A percentile compares a stretch with the other conserved stretches of the same genome.
Conservation (phyloP, 177 flowering plant species). For the Vitis hybrid region DNA sequence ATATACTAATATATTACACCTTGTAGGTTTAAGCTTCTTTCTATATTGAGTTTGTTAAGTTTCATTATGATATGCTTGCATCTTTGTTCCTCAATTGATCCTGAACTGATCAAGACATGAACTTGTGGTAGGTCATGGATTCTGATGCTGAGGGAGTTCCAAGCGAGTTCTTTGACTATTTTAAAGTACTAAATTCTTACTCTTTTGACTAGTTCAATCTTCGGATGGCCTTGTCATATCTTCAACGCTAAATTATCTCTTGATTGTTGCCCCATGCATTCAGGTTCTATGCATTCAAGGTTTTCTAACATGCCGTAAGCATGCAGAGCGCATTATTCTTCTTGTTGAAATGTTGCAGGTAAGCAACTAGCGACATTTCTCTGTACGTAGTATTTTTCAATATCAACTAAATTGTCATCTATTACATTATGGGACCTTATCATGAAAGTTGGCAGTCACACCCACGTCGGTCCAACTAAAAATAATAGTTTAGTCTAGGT, state of each 20-base stretch:
- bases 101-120: background rate
- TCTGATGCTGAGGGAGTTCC: conserved; percentile 99
- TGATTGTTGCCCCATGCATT: conserved; percentile 12
- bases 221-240: background rate
- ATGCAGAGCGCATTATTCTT: conserved; percentile 96
- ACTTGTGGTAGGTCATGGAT: conserved; percentile 84
- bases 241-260: background rate
- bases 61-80: background rate
- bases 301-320: conserved; percentile 96
- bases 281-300: conserved; percentile 99
- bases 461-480: too few species aligned
- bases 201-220: background rate
- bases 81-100: background rate
- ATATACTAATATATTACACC: conserved; percentile 4
- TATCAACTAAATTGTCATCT: background rate
- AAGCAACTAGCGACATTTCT: background rate
- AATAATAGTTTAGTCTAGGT: too few species aligned
- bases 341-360: conserved; percentile 99
- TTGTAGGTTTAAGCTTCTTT: background rate
- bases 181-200: conserved; percentile 53
- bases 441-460: too few species aligned
- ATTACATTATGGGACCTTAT: background rate
- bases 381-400: background rate
- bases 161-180: conserved; percentile 98
- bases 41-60: background rate